phyloP scores from a whole-genome alignment of 2,329 filamentous ascomycete genomes.

The Diaporthe helianthi region DNA sequence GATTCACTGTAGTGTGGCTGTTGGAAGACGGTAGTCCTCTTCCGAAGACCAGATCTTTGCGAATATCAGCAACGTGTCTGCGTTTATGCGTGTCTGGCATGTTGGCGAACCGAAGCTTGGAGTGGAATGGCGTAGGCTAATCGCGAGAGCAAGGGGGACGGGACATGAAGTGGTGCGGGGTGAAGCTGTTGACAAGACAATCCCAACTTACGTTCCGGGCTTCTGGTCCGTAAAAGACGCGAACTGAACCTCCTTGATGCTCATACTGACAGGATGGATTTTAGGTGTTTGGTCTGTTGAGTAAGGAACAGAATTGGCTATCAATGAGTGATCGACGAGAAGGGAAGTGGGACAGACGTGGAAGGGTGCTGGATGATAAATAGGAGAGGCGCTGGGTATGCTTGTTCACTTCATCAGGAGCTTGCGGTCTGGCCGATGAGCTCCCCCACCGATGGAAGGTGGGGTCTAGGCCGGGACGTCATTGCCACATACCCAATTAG shows the following conservation, averaged over 20 bases:
- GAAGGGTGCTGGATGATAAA: slow-evolving; percentile 23
- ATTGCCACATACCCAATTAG: slow-evolving; percentile 31
- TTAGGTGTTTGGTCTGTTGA: slow-evolving; percentile 34
- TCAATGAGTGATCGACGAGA: not conserved
- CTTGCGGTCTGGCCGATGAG: slow-evolving; percentile 26
- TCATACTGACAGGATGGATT: slow-evolving; percentile 61
- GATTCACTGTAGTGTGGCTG: slow-evolving; percentile 94
- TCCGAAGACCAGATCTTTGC: slow-evolving; percentile 90
- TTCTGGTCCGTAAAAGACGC: slow-evolving; percentile 95
- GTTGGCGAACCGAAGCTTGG: not conserved
- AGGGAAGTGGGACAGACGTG: not conserved
- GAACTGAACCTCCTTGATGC: slow-evolving; percentile 78
- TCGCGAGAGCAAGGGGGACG: slow-evolving; percentile 11
- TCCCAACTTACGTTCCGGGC: slow-evolving; percentile 87
- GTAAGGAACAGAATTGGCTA: not conserved
- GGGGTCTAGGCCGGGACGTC: slow-evolving; percentile 26
- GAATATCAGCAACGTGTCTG: slow-evolving; percentile 25
- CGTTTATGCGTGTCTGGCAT: too few relatives aligned
- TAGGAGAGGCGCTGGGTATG: slow-evolving; percentile 22
- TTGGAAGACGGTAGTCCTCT: slow-evolving; percentile 99
- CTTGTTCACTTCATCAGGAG: slow-evolving; percentile 6
- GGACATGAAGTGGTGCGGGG: not conserved
- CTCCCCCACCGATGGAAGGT: slow-evolving; percentile 27
- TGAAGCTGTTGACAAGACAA: slow-evolving; percentile 35
- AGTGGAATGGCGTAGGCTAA: not conserved